Evolutionary conservation across 1,284 basidiomycete species (phyloP).

Genomic region (Moesziomyces parantarcticus): DNA sequence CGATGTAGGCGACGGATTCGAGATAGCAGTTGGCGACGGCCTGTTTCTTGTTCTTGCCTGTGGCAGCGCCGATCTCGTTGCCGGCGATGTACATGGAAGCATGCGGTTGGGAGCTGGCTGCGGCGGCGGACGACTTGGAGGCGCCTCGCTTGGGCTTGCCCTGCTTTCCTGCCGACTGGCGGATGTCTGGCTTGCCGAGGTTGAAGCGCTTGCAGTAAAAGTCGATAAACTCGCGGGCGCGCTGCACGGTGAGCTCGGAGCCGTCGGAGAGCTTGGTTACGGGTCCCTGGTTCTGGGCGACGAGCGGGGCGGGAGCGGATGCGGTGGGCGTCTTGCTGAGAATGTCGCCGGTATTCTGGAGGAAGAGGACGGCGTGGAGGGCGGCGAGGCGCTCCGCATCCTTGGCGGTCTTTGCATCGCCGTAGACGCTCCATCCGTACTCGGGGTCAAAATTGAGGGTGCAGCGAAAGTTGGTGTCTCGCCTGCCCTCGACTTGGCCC

Average conservation of each 20-base stretch:
- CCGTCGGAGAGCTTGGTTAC: constrained; percentile 75
- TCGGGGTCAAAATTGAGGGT: constrained; percentile 45
- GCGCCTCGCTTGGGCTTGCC: constrained; percentile 29
- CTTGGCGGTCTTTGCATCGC: constrained; percentile 78
- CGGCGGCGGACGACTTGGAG: constrained; percentile 12
- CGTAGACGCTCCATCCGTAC: constrained; percentile 68
- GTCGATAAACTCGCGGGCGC: constrained; percentile 90
- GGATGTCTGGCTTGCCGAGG: constrained; percentile 83
- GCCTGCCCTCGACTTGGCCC: constrained; percentile 50
- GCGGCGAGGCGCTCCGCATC: constrained; percentile 79
- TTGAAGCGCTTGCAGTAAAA: constrained; percentile 87
- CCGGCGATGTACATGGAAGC: constrained; percentile 84
- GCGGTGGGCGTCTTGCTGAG: constrained; percentile 48
- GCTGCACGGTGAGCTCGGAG: constrained; percentile 77
- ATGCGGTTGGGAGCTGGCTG: constrained; percentile 73
- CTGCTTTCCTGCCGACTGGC: constrained; percentile 38
- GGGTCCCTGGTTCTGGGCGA: constrained; percentile 33
- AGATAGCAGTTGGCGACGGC: constrained; percentile 82
- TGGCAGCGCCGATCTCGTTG: constrained; percentile 81
- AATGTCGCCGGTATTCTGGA: constrained; percentile 43
- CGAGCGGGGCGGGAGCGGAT: constrained; percentile 69
- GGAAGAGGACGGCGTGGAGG: constrained; percentile 53
- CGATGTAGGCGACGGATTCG: constrained; percentile 87
- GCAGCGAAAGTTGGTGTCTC: constrained; percentile 53
- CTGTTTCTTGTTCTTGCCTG: constrained; percentile 78